A percentile compares a stretch with the other conserved stretches of the same genome.
Conservation (phyloP, 371 early-diverging fungal genomes). For the Lichtheimia hyalospora region DNA sequence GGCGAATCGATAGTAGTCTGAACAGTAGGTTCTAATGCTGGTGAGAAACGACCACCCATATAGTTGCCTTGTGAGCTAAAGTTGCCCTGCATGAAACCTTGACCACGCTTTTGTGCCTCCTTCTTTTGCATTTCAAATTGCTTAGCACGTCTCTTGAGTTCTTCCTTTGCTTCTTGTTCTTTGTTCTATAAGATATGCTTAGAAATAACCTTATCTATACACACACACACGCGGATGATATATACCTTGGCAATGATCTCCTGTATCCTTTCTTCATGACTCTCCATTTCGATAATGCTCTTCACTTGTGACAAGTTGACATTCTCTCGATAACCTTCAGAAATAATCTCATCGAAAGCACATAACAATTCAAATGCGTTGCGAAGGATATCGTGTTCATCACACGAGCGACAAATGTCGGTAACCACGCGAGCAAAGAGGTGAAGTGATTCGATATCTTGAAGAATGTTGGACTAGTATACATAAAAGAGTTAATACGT, state of each 20-base stretch:
- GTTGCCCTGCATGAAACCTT: constrained; percentile 53
- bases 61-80: constrained; percentile 45
- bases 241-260: constrained; percentile 89
- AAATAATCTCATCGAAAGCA: constrained; percentile 96
- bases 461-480: constrained; percentile 73
- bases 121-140: constrained; percentile 88
- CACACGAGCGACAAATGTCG: constrained; percentile 88
- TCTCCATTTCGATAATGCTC: constrained; percentile 94
- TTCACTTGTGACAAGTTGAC: constrained; percentile 85
- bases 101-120: constrained; percentile 80
- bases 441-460: constrained; percentile 94
- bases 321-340: constrained; percentile 86
- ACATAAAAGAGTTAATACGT: neutral
- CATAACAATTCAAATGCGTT: constrained; percentile 86
- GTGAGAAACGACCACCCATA: constrained; percentile 44
- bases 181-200: constrained; percentile 66
- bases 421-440: constrained; percentile 91
- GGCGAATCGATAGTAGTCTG: constrained; percentile 33
- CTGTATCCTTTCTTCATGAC: constrained; percentile 95
- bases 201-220: neutral
- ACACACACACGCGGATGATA: constrained; percentile 28
- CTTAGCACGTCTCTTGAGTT: constrained; percentile 89
- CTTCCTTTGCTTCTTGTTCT: constrained; percentile 96
- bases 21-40: constrained; percentile 46
- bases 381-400: constrained; percentile 69